Evolutionary conservation across 805 yeast genomes (phyloP).

Genomic region (Barnettozyma vustinii): DNA sequence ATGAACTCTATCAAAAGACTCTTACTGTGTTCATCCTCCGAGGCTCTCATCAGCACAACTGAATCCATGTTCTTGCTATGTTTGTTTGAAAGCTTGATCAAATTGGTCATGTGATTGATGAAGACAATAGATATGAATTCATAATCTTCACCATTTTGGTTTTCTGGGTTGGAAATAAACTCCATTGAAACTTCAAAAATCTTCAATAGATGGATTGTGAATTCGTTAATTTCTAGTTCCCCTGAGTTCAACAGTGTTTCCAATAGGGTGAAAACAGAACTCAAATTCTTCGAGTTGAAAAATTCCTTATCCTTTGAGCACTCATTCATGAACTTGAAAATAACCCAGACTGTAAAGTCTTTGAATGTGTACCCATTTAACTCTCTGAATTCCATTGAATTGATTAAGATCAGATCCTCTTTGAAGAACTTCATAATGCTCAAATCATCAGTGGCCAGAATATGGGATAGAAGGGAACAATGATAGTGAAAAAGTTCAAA

Average conservation of each 20-base stretch:
- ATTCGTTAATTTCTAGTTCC: slow-evolving; percentile 38
- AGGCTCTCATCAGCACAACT: slow-evolving; percentile 11
- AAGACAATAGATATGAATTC: slow-evolving; percentile 20
- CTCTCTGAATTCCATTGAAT: slow-evolving; percentile 38
- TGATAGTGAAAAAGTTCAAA: slow-evolving; percentile 58
- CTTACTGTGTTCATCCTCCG: slow-evolving; percentile 8
- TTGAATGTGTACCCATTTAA: slow-evolving; percentile 55
- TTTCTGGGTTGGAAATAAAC: slow-evolving; percentile 8
- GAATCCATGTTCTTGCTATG: slow-evolving; percentile 14
- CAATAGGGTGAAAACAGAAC: slow-evolving; percentile 39
- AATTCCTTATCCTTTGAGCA: slow-evolving; percentile 19
- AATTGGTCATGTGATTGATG: slow-evolving; percentile 20
- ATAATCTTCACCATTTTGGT: slow-evolving; percentile 14
- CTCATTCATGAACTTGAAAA: slow-evolving; percentile 40
- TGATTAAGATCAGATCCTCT: slow-evolving; percentile 55
- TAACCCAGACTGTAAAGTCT: slow-evolving; percentile 41
- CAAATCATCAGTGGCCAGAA: slow-evolving; percentile 43
- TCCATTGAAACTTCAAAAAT: slow-evolving; percentile 34
- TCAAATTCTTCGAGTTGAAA: slow-evolving; percentile 34
- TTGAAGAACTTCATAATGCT: slow-evolving; percentile 43
- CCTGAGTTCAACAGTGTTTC: slow-evolving; percentile 46
- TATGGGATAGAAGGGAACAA: slow-evolving; percentile 44
- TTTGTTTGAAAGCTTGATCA: slow-evolving; percentile 16
- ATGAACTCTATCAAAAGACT: slow-evolving; percentile 22
- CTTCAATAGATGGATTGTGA: slow-evolving; percentile 38